Base-by-base conservation (phyloP, 2,329 filamentous ascomycete species). In the Penicillium glabrum region DNA sequence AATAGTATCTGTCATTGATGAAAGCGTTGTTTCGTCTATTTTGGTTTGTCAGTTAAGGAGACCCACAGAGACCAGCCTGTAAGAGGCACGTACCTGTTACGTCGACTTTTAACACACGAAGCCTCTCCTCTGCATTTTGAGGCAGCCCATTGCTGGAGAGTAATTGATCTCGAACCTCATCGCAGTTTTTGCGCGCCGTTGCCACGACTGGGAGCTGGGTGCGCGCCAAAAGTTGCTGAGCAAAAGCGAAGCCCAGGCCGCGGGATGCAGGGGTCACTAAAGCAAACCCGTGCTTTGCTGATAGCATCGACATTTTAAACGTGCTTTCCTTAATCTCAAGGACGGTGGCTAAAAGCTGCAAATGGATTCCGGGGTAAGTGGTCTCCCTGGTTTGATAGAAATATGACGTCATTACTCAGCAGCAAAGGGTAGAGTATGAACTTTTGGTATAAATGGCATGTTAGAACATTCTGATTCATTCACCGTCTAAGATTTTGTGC, bases 211-310 rank as follows among this genome's bases (percentile, higher is more conserved):
- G 85, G 14, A 84, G 75, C 11, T 66, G 60, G 8, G 85, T 86
- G 10, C 80, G 83, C 53, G 78, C 72, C 8, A 89, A 75, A 7
- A 89, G 73, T 54, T 82, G 80, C 50, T 84, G 79, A 2, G 84
- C 82, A 27, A 89, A 74, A 43, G 85, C 82, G 60, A 86, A 82
- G 16, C 86, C 86, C 62, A 89, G 84, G 60, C 86, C 86, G 61
- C 85, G 77, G 8, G 84, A 88, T 29, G 85, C 81, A 2, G 86
- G 86, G 13, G 81, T 82, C 10, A 77, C 70, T 31, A 80, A 63
- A 43, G 72, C 70, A 59, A 71, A 68, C 2, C 68, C 69, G 26
- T 63, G 53, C 5, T 58, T 43, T 29, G 54, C 44, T 46, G 41
- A 19, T 16, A 37, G 4, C 29, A 51, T 51, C 10, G 14, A 6